phyloP scores from a whole-genome alignment of 1,139 yeast genomes.

The Saccharomyces pastorianus region DNA sequence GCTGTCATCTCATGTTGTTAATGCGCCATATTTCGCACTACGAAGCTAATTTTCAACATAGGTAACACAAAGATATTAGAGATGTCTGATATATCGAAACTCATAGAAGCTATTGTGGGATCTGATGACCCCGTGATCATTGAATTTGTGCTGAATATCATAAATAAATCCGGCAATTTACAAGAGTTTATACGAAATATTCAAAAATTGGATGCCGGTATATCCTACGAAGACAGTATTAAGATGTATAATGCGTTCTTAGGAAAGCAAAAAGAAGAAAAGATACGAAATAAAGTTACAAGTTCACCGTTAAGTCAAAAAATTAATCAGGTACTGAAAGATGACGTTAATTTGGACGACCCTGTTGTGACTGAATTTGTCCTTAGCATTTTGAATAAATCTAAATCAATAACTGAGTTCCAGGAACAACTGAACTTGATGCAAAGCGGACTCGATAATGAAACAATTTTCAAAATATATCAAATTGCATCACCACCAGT shows the following conservation, averaged over 20 bases:
- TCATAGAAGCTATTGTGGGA: constrained; percentile 15
- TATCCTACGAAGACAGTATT: constrained; percentile 1
- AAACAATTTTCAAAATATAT: constrained; percentile 35
- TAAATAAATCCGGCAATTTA: constrained; percentile 7
- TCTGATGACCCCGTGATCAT: constrained; percentile 21
- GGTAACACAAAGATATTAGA: constrained; percentile 5
- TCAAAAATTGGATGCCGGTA: constrained; percentile 14
- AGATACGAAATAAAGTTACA: neutral
- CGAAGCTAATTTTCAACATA: neutral
- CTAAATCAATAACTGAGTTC: constrained; percentile 35
- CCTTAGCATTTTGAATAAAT: constrained; percentile 39
- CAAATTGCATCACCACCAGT: neutral
- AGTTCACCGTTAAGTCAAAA: neutral
- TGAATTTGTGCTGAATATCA: constrained; percentile 21
- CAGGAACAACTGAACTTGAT: constrained; percentile 40
- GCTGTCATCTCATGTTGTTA: neutral
- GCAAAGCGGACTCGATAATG: constrained; percentile 55
- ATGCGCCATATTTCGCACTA: neutral
- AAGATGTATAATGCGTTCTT: neutral
- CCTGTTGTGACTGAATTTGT: constrained; percentile 52
- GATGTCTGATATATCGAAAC: constrained; percentile 5
- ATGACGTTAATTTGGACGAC: constrained; percentile 33
- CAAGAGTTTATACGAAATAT: constrained; percentile 13
- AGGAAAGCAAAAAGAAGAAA: neutral
- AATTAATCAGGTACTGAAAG: constrained; percentile 1